Base-by-base conservation (phyloP, 139 green algal genomes). In the Micromonas pusilla region DNA sequence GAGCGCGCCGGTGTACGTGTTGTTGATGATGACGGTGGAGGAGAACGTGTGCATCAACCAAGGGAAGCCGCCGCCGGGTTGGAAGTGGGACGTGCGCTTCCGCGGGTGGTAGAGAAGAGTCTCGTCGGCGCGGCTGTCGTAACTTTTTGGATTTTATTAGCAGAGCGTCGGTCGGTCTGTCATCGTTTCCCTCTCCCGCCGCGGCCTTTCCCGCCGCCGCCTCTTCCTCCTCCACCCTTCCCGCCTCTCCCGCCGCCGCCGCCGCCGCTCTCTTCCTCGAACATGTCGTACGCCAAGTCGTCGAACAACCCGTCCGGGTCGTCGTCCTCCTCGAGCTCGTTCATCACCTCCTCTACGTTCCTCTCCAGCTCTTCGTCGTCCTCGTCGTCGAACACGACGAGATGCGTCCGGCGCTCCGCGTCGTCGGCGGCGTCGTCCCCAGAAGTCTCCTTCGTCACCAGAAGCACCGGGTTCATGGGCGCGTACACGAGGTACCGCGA, bases 391-490 rank as follows among this genome's bases (percentile, higher is more conserved):
- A 78, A 54, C 52, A 52, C 21, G 0, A 54, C 72, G 31, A 45
- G 26, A 2, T 67, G 72, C 31, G 52, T 16, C 72, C 28, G 20
- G 20, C 23, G 52, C 52, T 57, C 33, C 23, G 52, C 20, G 62
- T 68, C 70, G n/a, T n/a, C n/a, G n/a, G n/a, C n/a, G n/a, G n/a
- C n/a, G n/a, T n/a, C n/a, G n/a, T n/a, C n/a, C n/a, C n/a, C n/a
- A n/a, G n/a, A n/a, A n/a, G n/a, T n/a, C 38, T 78, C 72, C 30
- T 78, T 68, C 9, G 72, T 68, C 1, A 78, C 38, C 31, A 67
- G 28, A n/a, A 78, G n/a, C 72, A 78, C 72, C 30, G 54, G 54
- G 33, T 70, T 78, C 2, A 78, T 30, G 4, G 72, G 72, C 19
- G 72, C 72, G 45, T 78, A 78, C 0, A 78, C 53, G 31, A 70